Evolutionary conservation across 1,284 basidiomycete species (phyloP), one percentile per base, ranked within the genome.

Genomic region (Phellopilus nigrolimitatus): DNA sequence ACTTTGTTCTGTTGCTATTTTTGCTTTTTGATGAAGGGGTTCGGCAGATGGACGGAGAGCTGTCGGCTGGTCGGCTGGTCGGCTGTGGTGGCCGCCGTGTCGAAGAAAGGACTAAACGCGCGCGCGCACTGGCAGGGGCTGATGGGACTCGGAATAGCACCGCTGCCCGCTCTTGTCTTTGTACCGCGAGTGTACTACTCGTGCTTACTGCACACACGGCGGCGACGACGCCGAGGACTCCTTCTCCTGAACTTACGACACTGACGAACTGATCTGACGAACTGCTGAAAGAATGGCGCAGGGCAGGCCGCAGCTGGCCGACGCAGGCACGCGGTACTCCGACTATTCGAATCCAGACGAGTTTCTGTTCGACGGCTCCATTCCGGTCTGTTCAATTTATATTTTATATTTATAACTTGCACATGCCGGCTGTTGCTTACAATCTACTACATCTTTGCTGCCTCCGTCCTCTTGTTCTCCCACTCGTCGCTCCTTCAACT

Each of bases 321-420:
- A 30, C 28, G 28, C 28, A n/a, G n/a, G n/a, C n/a, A n/a, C n/a
- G n/a, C n/a, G n/a, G n/a, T n/a, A n/a, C n/a, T n/a, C n/a, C n/a
- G n/a, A n/a, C n/a, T n/a, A n/a, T n/a, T n/a, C n/a, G n/a, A n/a
- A n/a, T n/a, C n/a, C 30, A 24, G 37, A 42, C 34, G 42, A 44
- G 42, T 31, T 51, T 27, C 17, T 37, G 10, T 59, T 58, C 51
- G 56, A 56, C 34, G 54, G 54, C 38, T 54, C 47, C 17, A 51
- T 59, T 33, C 53, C 60, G 24, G 61, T 63, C 42, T 34, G 60
- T 40, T n/a, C 24, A 21, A 34, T 19, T 36, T 33, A 2, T 21
- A 22, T 51, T 22, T 17, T 13, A 17, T 33, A 37, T 22, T 40
- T 15, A 31, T 28, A 31, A 22, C 25, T 13, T 34, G 31, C 41